Conservation (phyloP, 805 yeast genomes). For the Starmerella gropengiesseri region DNA sequence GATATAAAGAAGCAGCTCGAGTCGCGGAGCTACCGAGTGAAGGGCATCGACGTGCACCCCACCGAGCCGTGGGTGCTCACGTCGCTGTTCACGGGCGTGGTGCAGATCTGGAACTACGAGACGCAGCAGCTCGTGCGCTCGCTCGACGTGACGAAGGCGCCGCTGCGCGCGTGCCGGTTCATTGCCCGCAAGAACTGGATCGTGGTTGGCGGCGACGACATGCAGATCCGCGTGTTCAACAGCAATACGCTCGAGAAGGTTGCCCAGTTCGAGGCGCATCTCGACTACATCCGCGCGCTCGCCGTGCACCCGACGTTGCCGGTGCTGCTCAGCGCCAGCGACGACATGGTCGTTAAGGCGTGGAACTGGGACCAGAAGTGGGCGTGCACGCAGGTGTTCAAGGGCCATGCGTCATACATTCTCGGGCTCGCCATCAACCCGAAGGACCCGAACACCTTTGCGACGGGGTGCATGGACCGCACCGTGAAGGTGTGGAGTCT, state of each 20-base stretch:
- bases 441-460: constrained; percentile 94
- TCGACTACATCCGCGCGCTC: constrained; percentile 86
- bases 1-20: constrained; percentile 67
- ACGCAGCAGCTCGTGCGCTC: constrained; percentile 74
- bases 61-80: constrained; percentile 93
- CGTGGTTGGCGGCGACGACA: constrained; percentile 92
- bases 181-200: constrained; percentile 96
- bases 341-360: constrained; percentile 79
- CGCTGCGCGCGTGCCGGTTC: constrained; percentile 90
- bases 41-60: constrained; percentile 96
- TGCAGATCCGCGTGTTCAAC: constrained; percentile 84
- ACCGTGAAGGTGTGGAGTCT: constrained; percentile 95
- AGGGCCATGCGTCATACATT: constrained; percentile 92
- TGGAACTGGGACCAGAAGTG: constrained; percentile 98
- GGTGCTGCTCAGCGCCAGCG: constrained; percentile 76
- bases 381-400: constrained; percentile 81
- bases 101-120: constrained; percentile 91
- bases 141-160: constrained; percentile 89
- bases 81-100: constrained; percentile 79
- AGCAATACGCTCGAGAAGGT: constrained; percentile 92
- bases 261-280: constrained; percentile 94
- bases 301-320: constrained; percentile 94
- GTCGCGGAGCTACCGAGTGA: constrained; percentile 90
- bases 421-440: constrained; percentile 95
- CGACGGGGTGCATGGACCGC: constrained; percentile 91